Percentiles rank a stretch among this genome's conserved stretches.
Conservation (phyloP, 2,329 filamentous ascomycete species). For the Sporothrix euskadiensis region DNA sequence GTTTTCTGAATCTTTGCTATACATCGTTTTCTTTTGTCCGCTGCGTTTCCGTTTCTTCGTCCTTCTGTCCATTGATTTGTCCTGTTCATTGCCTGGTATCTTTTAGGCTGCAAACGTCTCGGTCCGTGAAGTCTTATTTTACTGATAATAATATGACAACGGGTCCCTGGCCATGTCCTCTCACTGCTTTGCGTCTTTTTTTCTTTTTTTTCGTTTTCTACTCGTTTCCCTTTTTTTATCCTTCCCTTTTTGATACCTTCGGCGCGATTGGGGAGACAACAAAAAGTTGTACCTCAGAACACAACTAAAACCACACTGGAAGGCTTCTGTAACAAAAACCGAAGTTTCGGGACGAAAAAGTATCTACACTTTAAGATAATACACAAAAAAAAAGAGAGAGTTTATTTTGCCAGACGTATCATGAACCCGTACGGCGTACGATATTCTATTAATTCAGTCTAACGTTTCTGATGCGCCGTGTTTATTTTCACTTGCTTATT, state of each 20-base stretch:
- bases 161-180: background rate
- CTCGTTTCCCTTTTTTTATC: background rate
- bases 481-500: background rate
- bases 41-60: background rate
- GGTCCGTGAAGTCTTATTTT: background rate
- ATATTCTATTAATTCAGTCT: background rate
- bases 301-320: background rate
- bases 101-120: background rate
- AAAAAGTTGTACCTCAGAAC: background rate
- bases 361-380: background rate
- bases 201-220: background rate
- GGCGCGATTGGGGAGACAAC: slow-evolving; percentile 2
- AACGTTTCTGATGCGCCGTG: background rate
- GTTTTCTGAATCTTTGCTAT: background rate
- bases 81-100: background rate
- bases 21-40: slow-evolving; percentile 15
- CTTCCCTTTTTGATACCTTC: slow-evolving; percentile 20
- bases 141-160: background rate
- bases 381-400: background rate
- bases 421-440: background rate
- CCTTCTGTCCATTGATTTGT: background rate
- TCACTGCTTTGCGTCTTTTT: background rate
- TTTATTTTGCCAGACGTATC: slow-evolving; percentile 9
- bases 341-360: slow-evolving; percentile 12
- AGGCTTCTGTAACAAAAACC: background rate